These are phyloP conservation scores for Agrocybe praecox DNA, from an alignment of 768 basidiomycete species.

Conservation along the genomic window DNA sequence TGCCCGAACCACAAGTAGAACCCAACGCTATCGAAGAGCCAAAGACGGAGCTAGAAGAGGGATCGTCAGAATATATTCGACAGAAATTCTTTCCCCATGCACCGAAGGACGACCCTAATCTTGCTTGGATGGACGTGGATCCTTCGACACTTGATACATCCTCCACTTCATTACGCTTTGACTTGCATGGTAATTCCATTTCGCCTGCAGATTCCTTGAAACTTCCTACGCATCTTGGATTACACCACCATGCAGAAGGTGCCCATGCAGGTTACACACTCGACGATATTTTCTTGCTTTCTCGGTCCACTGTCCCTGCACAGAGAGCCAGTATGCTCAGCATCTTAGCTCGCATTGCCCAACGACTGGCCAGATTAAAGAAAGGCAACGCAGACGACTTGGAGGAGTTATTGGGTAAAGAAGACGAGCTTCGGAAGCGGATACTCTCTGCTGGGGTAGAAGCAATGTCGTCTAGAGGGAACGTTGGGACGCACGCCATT, in stretches of 20 bases:
- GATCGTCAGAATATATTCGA: conserved; percentile 83
- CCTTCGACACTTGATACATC: conserved; percentile 27
- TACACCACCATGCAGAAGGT: conserved; percentile 89
- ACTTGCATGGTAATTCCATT: conserved; percentile 75
- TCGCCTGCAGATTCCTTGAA: conserved; percentile 49
- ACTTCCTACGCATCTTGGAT: conserved; percentile 82
- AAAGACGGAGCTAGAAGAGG: conserved; percentile 52
- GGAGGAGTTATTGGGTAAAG: conserved; percentile 37
- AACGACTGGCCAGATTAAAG: conserved; percentile 30
- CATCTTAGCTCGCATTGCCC: conserved; percentile 63
- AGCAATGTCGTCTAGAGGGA: conserved; percentile 65
- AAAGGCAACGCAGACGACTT: conserved; percentile 37
- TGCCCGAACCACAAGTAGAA: not conserved
- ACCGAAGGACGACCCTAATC: conserved; percentile 65
- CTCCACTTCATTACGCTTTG: conserved; percentile 64
- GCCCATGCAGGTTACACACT: conserved; percentile 85
- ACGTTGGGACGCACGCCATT: conserved; percentile 66
- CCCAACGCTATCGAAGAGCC: not conserved
- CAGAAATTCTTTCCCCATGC: conserved; percentile 80
- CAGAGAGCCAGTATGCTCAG: conserved; percentile 85
- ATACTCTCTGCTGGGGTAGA: conserved; percentile 69
- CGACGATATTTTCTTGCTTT: conserved; percentile 80
- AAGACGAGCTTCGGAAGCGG: conserved; percentile 56
- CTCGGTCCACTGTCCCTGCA: conserved; percentile 79
- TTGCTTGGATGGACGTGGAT: conserved; percentile 74